Evolutionary conservation across 371 early-diverging fungal genomes (phyloP), one percentile per base, ranked within the genome.

Genomic region (Basidiobolus meristosporus): DNA sequence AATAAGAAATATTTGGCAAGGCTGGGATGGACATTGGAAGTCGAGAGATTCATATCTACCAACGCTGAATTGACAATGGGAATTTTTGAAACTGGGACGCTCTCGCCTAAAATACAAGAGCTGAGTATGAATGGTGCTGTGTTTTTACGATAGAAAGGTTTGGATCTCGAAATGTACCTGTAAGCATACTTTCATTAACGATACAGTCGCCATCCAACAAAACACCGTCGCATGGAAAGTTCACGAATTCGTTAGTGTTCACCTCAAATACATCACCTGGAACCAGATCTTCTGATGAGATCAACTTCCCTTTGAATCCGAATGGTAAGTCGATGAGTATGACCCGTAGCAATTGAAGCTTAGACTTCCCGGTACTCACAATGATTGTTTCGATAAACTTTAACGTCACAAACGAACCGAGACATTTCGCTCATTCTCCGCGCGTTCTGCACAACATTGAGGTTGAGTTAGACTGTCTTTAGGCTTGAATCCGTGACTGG

Each of bases 101-200:
- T 71, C 48, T 68, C 70, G 36, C 99, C 54, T 87, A 65, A 50
- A 84, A 82, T 42, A 95, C 66, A 2, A 61, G 56, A 30, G 89
- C 93, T 15, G 71, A 57, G n/a, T 64, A 57, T 23, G 86, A 77
- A 36, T 85, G 71, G 36, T 83, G 59, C 44, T 62, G 59, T 44
- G 90, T 66, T 7, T 82, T 70, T 66, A 93, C 82, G 57, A 99
- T 99, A n/a, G n/a, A n/a, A n/a, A n/a, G n/a, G 39, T 88, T 59
- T 48, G 92, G 73, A 9, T 99, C 99, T 20, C 96, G 90, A 0
- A 96, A 93, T 64, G 99, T 99, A 32, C 99, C 99, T 2, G 99
- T 99, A 18, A 99, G 70, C 93, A 98, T 96, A 45, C 82, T 80
- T 58, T 99, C 99, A 58, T 98, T 96, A 36, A 95, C 77, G 42